These are phyloP conservation scores for Tolypocladium nubicola DNA, from an alignment of 2,329 filamentous ascomycete species.

Conservation along the genomic window DNA sequence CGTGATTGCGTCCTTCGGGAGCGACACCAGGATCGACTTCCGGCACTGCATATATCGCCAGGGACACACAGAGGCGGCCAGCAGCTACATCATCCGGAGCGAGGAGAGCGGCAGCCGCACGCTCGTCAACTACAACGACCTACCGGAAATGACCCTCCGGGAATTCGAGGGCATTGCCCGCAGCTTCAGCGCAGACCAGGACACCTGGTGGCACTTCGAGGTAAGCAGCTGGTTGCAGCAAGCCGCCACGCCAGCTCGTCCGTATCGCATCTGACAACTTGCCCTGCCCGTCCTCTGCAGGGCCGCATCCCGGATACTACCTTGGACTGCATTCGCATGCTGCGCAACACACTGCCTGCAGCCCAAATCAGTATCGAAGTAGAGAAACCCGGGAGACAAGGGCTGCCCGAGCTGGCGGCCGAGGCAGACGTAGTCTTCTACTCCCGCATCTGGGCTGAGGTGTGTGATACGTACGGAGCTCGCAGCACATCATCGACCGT, in stretches of 20 bases:
- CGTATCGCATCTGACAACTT: background rate
- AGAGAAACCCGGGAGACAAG: conserved; percentile 56
- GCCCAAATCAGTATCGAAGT: conserved; percentile 57
- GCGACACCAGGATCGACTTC: conserved; percentile 32
- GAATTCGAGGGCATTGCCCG: conserved; percentile 45
- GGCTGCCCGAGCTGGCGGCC: conserved; percentile 47
- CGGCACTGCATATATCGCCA: conserved; percentile 49
- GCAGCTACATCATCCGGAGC: conserved; percentile 60
- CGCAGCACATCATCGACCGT: background rate
- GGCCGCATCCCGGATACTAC: conserved; percentile 55
- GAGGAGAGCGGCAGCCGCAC: conserved; percentile 50
- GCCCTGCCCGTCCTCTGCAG: conserved; percentile 18
- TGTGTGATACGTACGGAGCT: conserved; percentile 20
- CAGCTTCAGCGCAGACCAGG: conserved; percentile 21
- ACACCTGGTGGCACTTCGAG: conserved; percentile 64
- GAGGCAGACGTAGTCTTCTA: conserved; percentile 65
- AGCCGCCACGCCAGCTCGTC: background rate
- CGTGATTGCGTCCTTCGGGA: conserved; percentile 44
- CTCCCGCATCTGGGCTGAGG: conserved; percentile 60
- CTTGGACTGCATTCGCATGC: conserved; percentile 44
- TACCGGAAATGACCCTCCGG: conserved; percentile 54
- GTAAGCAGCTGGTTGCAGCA: conserved; percentile 23
- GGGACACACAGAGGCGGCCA: conserved; percentile 44
- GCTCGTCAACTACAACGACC: conserved; percentile 57
- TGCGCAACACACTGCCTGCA: conserved; percentile 34